Evolutionary conservation across 1,139 yeast species (phyloP).

Genomic region (Pichia norvegensis): DNA sequence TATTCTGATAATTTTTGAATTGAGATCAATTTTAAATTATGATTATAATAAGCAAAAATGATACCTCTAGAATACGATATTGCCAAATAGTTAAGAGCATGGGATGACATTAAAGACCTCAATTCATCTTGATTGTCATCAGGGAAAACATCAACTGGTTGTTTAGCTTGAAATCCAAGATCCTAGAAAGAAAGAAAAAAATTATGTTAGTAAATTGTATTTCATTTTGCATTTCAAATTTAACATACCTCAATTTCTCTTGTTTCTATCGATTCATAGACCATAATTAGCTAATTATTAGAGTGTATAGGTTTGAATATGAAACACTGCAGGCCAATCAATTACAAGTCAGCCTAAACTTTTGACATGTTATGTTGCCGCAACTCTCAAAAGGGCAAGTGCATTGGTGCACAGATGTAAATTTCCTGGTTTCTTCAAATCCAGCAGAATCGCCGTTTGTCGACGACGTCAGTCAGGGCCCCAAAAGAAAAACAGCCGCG

Average conservation of each 20-base stretch:
- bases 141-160: slow-evolving; percentile 19
- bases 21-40: slow-evolving; percentile 15
- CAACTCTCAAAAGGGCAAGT: background rate
- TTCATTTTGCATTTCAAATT: background rate
- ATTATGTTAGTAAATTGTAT: slow-evolving; percentile 2
- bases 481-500: too few relatives aligned
- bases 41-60: slow-evolving; percentile 18
- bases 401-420: background rate
- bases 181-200: slow-evolving; percentile 12
- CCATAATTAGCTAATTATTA: too few relatives aligned
- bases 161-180: slow-evolving; percentile 24
- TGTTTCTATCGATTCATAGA: slow-evolving; percentile 10
- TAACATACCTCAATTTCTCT: slow-evolving; percentile 19
- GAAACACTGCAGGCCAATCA: too few relatives aligned
- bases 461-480: too few relatives aligned
- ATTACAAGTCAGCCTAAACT: too few relatives aligned
- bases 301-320: too few relatives aligned
- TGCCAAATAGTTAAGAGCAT: slow-evolving; percentile 16
- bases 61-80: slow-evolving; percentile 15
- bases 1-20: slow-evolving; percentile 17
- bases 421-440: too few relatives aligned
- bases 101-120: slow-evolving; percentile 1
- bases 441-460: background rate
- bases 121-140: slow-evolving; percentile 3
- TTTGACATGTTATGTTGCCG: too few relatives aligned